A percentile compares a stretch with the other conserved stretches of the same genome.
These are phyloP conservation scores for Pythium monospermum DNA, from an alignment of 352 stramenopile genomes.

Conservation along the genomic window DNA sequence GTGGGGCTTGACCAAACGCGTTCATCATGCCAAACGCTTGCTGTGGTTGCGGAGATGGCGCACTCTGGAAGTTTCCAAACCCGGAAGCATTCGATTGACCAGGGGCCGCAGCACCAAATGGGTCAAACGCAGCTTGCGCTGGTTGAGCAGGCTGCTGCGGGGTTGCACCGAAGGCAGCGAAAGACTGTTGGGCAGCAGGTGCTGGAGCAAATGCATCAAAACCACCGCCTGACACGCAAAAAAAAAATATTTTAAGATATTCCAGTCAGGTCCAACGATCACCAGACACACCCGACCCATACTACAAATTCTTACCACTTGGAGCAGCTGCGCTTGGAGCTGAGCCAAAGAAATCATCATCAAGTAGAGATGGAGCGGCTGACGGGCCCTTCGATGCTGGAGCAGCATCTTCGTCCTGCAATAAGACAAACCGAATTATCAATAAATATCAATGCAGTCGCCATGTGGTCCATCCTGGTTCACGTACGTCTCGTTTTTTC, in stretches of 20 bases:
- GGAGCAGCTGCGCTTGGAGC: conserved; percentile 28
- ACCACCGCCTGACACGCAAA: conserved; percentile 23
- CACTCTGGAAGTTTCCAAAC: conserved; percentile 39
- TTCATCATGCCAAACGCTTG: conserved; percentile 37
- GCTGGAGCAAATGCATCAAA: conserved; percentile 76
- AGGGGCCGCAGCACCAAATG: conserved; percentile 40
- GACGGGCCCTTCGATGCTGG: conserved; percentile 52
- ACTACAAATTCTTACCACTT: conserved; percentile 15
- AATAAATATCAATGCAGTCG: too few species aligned
- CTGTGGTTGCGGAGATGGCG: conserved; percentile 12
- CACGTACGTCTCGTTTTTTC: conserved; percentile 74
- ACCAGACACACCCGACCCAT: conserved; percentile 15
- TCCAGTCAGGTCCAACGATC: too few species aligned
- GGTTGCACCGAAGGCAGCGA: conserved; percentile 48
- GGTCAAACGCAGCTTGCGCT: conserved; percentile 46
- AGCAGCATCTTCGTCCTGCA: conserved; percentile 30
- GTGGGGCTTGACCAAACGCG: conserved; percentile 36
- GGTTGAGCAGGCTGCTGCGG: conserved; percentile 32
- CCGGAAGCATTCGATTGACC: conserved; percentile 21
- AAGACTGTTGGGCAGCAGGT: conserved; percentile 28
- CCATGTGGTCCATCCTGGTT: too few species aligned
- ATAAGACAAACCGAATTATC: too few species aligned
- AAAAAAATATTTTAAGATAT: too few species aligned
- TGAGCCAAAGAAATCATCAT: conserved; percentile 70
- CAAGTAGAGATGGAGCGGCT: conserved; percentile 59